Base-by-base conservation (phyloP, 2,329 filamentous ascomycete genomes). In the Arachnomyces sp. region DNA sequence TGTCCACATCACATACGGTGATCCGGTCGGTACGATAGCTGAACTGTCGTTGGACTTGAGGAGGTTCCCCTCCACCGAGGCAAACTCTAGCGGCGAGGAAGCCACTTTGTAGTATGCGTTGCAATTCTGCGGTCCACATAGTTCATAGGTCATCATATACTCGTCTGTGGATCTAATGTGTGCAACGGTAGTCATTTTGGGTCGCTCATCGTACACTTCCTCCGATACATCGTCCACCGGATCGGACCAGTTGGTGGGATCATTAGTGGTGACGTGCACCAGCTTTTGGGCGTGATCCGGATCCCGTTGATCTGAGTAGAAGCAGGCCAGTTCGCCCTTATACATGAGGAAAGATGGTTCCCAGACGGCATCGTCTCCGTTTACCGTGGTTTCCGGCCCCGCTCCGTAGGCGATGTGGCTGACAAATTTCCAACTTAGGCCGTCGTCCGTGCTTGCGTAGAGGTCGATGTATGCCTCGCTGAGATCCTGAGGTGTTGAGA, bases 281-380 rank as follows among this genome's bases (percentile, higher is more conserved):
- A 84, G 69, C 55, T 83, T 81, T 57, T 84, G 80, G 12, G 78
- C 79, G 53, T 83, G 69, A 1, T 62, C 63, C 42, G 75, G 67
- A 48, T 80, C 78, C 21, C 80, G 73, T 56, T 84, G 80, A 57
- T 84, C 80, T 2, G 78, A 79, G 64, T 82, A 84, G 66, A 81
- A 84, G 46, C 72, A 63, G 17, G 82, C 69, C 4, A 84, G 61
- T 34, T 74, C 63, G 40, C 72, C 66, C 39, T 80, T 60, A 56
- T 77, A 71, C 34, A 70, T 62, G 34, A 74, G 52, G 21, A 84
- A 60, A 55, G 80, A 84, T 1, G 81, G 82, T 55, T n/a, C n/a
- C n/a, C n/a, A n/a, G n/a, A n/a, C n/a, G n/a, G n/a, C n/a, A n/a
- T n/a, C n/a, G n/a, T n/a, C n/a, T n/a, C n/a, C n/a, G n/a, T n/a